These are phyloP conservation scores for Cajanus cajan DNA, from an alignment of 306 rosid genomes.

Conservation along the genomic window DNA sequence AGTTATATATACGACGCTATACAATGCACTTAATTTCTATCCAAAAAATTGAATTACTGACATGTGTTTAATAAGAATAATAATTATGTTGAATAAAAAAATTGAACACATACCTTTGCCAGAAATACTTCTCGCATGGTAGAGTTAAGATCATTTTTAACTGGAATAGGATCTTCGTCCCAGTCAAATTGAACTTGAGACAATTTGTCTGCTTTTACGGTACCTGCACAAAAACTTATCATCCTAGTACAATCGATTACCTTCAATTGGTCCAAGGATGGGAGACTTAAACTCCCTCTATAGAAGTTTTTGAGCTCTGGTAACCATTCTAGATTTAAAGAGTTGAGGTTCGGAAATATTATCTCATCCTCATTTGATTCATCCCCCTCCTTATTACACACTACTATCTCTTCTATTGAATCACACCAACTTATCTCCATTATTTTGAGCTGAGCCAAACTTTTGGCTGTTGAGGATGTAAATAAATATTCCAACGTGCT, in stretches of 20 bases:
- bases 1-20: too few relatives aligned
- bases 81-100: background rate
- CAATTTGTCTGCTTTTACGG: background rate
- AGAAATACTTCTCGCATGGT: background rate
- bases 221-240: background rate
- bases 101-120: background rate
- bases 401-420: constrained; percentile 16
- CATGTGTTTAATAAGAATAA: background rate
- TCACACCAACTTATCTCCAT: background rate
- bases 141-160: background rate
- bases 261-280: constrained; percentile 4
- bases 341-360: background rate
- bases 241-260: background rate
- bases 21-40: too few relatives aligned
- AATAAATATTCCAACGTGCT: too few relatives aligned
- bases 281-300: constrained; percentile 8
- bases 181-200: background rate
- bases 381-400: background rate
- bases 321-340: background rate
- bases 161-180: background rate
- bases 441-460: constrained; percentile 1
- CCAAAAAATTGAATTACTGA: too few relatives aligned
- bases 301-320: constrained; percentile 12
- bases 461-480: constrained; percentile 17
- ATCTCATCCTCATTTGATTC: background rate